Percentiles rank a stretch among this genome's conserved stretches.
Evolutionary conservation across 768 basidiomycete species (phyloP).

Genomic region (Daedalea quercina): DNA sequence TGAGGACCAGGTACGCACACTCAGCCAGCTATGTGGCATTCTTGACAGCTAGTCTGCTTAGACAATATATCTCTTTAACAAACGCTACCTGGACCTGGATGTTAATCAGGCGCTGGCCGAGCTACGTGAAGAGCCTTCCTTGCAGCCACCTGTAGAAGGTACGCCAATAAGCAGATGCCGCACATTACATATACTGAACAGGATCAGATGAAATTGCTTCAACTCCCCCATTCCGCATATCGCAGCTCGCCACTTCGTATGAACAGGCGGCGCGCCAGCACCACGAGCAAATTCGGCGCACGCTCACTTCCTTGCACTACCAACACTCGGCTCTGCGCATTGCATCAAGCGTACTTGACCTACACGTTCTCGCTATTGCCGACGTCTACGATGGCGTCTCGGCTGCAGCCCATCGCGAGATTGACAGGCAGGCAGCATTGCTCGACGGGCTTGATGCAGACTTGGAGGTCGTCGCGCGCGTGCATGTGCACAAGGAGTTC

Average conservation of each 20-base stretch:
- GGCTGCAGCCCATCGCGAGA: slow-evolving; percentile 53
- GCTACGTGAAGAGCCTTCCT: slow-evolving; percentile 50
- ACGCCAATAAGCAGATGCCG: slow-evolving; percentile 8
- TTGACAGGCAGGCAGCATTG: slow-evolving; percentile 58
- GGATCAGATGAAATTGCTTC: slow-evolving; percentile 48
- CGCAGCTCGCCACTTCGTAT: slow-evolving; percentile 61
- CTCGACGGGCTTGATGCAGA: slow-evolving; percentile 64
- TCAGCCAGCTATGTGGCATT: neutral
- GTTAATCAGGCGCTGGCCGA: slow-evolving; percentile 58
- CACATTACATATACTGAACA: too few relatives aligned
- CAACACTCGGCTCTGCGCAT: slow-evolving; percentile 70
- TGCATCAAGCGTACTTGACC: slow-evolving; percentile 65
- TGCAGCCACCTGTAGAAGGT: slow-evolving; percentile 76
- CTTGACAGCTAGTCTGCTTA: slow-evolving; percentile 20
- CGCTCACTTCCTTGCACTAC: slow-evolving; percentile 45
- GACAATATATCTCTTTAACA: slow-evolving; percentile 84
- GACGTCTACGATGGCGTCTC: slow-evolving; percentile 73
- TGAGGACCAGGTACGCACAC: slow-evolving; percentile 59
- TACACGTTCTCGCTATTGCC: slow-evolving; percentile 62
- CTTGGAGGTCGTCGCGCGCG: slow-evolving; percentile 58
- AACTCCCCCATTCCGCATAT: slow-evolving; percentile 67
- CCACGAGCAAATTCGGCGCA: slow-evolving; percentile 51
- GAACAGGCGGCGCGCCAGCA: slow-evolving; percentile 58
- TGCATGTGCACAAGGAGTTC: slow-evolving; percentile 71
- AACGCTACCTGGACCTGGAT: slow-evolving; percentile 67